Conservation (phyloP, 768 basidiomycete genomes). For the Pholiota conissans region DNA sequence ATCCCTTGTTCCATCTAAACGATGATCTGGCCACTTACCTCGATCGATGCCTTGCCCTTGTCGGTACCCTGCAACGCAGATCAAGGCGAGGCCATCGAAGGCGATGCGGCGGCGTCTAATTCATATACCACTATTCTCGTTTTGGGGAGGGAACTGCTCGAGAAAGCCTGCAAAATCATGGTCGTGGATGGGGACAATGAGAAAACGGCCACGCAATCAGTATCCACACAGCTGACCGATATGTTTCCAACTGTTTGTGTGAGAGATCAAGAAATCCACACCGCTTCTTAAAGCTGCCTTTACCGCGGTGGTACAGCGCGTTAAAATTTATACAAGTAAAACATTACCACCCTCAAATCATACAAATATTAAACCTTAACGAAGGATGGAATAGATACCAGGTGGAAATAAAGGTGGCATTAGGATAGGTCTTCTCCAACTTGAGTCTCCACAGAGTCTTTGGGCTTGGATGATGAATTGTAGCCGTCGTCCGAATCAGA, state of each 20-base stretch:
- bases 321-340: too few species aligned
- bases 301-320: too few species aligned
- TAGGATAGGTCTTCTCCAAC: neutral
- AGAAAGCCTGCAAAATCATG: neutral
- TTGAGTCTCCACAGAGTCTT: neutral
- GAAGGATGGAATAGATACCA: neutral
- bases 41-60: neutral
- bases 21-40: neutral
- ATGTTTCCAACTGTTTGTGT: neutral
- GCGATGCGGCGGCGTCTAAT: too few species aligned
- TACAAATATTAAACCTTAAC: neutral
- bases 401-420: neutral
- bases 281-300: too few species aligned
- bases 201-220: neutral
- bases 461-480: neutral
- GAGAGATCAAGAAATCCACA: too few species aligned
- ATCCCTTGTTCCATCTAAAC: neutral
- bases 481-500: slow-evolving; percentile 22
- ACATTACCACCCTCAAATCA: neutral
- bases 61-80: too few species aligned
- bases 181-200: neutral
- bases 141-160: neutral
- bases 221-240: too few species aligned
- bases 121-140: too few species aligned
- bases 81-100: too few species aligned